A percentile compares a stretch with the other conserved stretches of the same genome.
phyloP scores from a whole-genome alignment of 2,329 filamentous ascomycete species.

The Blastomyces percursus region DNA sequence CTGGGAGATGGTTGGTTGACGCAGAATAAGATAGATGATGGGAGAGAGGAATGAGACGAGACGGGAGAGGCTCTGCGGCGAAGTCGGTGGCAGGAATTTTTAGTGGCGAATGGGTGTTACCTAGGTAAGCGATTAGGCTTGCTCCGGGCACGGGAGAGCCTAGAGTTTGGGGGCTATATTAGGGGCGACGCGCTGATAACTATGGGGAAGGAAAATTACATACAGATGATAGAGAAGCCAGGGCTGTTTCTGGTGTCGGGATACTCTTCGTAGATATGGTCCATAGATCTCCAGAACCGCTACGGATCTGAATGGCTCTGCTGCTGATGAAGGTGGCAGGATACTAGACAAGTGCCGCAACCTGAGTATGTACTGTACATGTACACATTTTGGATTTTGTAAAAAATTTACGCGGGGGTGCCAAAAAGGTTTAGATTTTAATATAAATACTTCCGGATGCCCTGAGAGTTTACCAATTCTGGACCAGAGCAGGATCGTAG shows the following conservation, averaged over 20 bases:
- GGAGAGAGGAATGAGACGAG: no score
- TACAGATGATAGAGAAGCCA: no score
- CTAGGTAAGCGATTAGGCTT: not conserved
- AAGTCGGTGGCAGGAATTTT: not conserved
- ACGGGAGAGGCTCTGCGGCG: not conserved
- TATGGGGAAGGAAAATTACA: no score
- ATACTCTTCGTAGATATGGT: no score
- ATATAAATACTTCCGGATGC: not conserved
- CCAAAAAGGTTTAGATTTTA: not conserved
- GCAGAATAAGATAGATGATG: not conserved
- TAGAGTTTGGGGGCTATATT: not conserved
- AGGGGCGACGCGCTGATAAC: not conserved
- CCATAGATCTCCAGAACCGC: not conserved
- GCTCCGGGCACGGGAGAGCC: not conserved
- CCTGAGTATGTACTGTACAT: no score
- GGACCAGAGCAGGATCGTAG: no score
- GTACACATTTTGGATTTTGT: no score
- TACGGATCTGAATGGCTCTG: not conserved
- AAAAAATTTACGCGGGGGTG: not conserved
- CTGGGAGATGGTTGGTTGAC: not conserved
- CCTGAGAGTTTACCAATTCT: not conserved
- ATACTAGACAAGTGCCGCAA: not conserved
- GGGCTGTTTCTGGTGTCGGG: no score
- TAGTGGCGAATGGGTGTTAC: not conserved
- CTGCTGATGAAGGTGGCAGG: not conserved